Percentiles rank a stretch among this genome's conserved stretches.
These are phyloP conservation scores for Leccinum subgranulosum DNA, from an alignment of 768 basidiomycete species.

Conservation along the genomic window DNA sequence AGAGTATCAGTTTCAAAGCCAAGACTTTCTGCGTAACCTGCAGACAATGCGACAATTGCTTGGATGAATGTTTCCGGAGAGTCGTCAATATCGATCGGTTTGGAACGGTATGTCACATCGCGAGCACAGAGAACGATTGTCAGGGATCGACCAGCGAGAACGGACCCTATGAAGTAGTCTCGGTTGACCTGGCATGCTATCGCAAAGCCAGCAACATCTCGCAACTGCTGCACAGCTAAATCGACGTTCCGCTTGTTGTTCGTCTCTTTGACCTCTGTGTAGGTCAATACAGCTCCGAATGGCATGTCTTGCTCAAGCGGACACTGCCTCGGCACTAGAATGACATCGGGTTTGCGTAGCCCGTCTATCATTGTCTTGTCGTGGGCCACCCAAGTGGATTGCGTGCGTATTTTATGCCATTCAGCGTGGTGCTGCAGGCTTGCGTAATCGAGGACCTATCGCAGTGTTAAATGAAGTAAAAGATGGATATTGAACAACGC, in stretches of 20 bases:
- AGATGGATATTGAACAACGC: not conserved
- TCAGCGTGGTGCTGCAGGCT: not conserved
- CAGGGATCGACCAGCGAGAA: not conserved
- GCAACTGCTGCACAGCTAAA: not conserved
- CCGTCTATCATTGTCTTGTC: not conserved
- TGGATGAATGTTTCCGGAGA: not conserved
- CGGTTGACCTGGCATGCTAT: not conserved
- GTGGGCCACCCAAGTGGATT: not conserved
- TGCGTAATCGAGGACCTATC: not conserved
- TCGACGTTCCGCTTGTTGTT: not conserved
- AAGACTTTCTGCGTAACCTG: not conserved
- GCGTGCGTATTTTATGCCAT: not conserved
- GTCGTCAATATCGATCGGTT: not conserved
- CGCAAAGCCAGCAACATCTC: not conserved
- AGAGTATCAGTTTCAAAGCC: not conserved
- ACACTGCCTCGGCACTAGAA: not conserved
- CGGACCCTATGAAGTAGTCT: not conserved
- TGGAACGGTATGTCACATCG: not conserved
- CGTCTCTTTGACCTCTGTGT: not conserved
- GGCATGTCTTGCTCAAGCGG: not conserved
- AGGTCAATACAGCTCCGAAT: not conserved
- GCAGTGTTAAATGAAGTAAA: not conserved
- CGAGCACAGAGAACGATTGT: not conserved
- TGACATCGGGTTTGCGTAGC: not conserved
- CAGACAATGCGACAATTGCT: not conserved